A percentile compares a stretch with the other conserved stretches of the same genome.
Evolutionary conservation across 495 filamentous ascomycete genomes (phyloP).

Genomic region (Neurospora sp.): DNA sequence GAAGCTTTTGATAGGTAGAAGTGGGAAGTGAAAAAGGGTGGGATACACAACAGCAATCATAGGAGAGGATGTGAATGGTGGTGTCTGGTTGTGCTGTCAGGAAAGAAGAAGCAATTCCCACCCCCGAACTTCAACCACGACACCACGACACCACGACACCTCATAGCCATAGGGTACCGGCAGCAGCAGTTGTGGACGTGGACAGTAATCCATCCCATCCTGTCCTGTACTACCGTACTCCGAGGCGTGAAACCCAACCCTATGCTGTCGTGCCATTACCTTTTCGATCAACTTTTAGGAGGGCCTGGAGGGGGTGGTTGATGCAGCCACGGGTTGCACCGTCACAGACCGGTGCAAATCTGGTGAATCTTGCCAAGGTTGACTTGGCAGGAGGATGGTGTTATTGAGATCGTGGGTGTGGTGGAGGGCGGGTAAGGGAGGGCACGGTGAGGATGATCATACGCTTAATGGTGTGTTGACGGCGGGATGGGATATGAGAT

Average conservation of each 20-base stretch:
- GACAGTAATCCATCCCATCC: not conserved
- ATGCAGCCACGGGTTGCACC: not conserved
- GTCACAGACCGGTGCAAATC: not conserved
- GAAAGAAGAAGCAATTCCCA: not conserved
- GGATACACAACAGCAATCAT: not conserved
- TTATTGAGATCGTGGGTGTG: not conserved
- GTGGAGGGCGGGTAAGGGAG: not conserved
- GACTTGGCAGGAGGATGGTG: not conserved
- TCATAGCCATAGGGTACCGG: not conserved
- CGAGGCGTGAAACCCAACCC: not conserved
- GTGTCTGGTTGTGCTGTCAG: not conserved
- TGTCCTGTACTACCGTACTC: not conserved
- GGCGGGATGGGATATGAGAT: not conserved
- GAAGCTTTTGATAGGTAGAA: not conserved
- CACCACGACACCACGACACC: not conserved
- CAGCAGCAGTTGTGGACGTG: not conserved
- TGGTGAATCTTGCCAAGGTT: not conserved
- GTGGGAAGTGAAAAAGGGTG: not conserved
- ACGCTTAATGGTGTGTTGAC: not conserved
- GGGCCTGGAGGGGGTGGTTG: not conserved
- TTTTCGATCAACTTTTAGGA: not conserved
- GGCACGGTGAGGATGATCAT: not conserved
- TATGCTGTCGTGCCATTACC: not conserved
- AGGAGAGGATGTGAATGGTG: not conserved
- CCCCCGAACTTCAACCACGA: not conserved